These are phyloP conservation scores for Psilocybe mexicana DNA, from an alignment of 1,284 basidiomycete species.

Conservation along the genomic window DNA sequence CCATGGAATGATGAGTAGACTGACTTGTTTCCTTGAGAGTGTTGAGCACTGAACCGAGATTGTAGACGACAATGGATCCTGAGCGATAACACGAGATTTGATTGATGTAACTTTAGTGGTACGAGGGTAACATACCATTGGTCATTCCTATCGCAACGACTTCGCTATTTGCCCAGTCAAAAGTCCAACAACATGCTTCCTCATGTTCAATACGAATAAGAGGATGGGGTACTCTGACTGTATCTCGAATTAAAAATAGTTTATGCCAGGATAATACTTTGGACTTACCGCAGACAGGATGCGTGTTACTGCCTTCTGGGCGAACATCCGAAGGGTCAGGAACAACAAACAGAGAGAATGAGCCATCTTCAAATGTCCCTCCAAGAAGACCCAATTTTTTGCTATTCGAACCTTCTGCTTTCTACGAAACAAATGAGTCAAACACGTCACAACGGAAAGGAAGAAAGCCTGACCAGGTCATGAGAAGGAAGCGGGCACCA, in stretches of 20 bases:
- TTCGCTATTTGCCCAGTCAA: constrained; percentile 88
- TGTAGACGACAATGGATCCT: constrained; percentile 79
- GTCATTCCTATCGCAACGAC: constrained; percentile 78
- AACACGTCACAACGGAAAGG: constrained; percentile 1
- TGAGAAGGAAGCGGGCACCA: constrained; percentile 89
- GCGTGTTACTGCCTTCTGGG: constrained; percentile 25
- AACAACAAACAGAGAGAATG: constrained; percentile 71
- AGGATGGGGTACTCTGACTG: constrained; percentile 65
- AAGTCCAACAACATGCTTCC: constrained; percentile 68
- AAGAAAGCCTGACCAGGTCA: constrained; percentile 42
- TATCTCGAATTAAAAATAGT: neutral
- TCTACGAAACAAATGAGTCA: constrained; percentile 19
- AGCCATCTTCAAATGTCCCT: constrained; percentile 83
- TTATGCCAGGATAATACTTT: neutral
- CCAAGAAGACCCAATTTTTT: constrained; percentile 81
- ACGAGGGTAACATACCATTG: constrained; percentile 56
- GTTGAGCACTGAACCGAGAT: constrained; percentile 58
- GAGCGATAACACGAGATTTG: constrained; percentile 1
- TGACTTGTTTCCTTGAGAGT: constrained; percentile 30
- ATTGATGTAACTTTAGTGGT: neutral
- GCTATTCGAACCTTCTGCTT: constrained; percentile 25
- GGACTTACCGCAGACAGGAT: constrained; percentile 30
- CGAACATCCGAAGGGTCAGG: constrained; percentile 69
- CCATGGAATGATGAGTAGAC: neutral
- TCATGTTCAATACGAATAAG: constrained; percentile 69